These are phyloP conservation scores for Fraxinus ornus DNA, from an alignment of 305 asterid species.

Conservation along the genomic window DNA sequence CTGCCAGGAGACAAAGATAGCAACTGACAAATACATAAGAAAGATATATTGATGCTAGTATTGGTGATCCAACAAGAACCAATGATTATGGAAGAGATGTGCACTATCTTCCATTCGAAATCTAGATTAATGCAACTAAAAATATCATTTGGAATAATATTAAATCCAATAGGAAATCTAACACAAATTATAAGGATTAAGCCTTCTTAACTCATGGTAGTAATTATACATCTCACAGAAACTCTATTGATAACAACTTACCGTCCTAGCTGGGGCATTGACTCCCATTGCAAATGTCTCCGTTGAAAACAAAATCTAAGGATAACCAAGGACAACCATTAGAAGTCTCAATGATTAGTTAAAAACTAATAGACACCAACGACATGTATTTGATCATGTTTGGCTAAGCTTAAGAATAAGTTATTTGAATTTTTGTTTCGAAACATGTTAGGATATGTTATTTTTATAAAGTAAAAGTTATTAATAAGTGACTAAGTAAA, in stretches of 20 bases:
- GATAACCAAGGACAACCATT: conserved; percentile 29
- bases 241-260: conserved; percentile 37
- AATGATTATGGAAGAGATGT: background rate
- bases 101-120: background rate
- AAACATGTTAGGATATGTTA: background rate
- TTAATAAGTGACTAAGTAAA: background rate
- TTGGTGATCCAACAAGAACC: conserved; percentile 18
- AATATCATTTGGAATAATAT: background rate
- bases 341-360: conserved; percentile 16
- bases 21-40: conserved; percentile 14
- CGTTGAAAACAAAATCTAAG: conserved; percentile 86
- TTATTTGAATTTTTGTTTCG: background rate
- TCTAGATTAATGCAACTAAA: conserved; percentile 1
- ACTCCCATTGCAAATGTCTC: conserved; percentile 99
- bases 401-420: background rate
- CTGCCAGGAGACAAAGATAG: conserved; percentile 45
- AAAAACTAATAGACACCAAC: background rate
- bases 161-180: conserved; percentile 5
- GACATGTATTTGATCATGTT: background rate
- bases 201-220: conserved; percentile 15
- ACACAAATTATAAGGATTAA: background rate
- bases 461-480: background rate
- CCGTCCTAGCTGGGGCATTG: conserved; percentile 99
- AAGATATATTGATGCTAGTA: conserved; percentile 12
- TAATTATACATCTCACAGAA: conserved; percentile 18